These are phyloP conservation scores for Grosmannia penicillata DNA, from an alignment of 2,329 filamentous ascomycete species.

Conservation along the genomic window DNA sequence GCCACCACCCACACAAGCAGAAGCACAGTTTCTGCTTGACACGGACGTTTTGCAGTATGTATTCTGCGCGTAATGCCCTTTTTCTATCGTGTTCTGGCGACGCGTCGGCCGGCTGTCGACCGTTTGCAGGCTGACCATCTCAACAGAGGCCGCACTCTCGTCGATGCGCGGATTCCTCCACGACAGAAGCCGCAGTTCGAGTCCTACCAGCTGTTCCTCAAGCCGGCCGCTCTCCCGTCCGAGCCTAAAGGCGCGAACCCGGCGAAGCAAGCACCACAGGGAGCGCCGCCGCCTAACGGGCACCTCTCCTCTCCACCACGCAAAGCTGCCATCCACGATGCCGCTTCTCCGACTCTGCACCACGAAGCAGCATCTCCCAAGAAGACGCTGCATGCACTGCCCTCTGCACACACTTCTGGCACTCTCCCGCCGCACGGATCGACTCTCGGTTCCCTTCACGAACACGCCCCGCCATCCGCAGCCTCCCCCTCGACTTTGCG, in stretches of 20 bases:
- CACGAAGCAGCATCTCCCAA: too few relatives aligned
- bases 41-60: slow-evolving; percentile 48
- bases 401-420: too few relatives aligned
- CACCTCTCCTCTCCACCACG: too few relatives aligned
- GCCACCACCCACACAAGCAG: slow-evolving; percentile 33
- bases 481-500: too few relatives aligned
- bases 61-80: slow-evolving; percentile 7
- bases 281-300: slow-evolving; percentile 2
- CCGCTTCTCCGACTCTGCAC: too few relatives aligned
- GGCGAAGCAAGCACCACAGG: slow-evolving; percentile 1
- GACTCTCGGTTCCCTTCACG: too few relatives aligned
- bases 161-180: slow-evolving; percentile 36
- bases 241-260: too few relatives aligned
- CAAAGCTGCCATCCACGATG: too few relatives aligned
- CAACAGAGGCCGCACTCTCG: slow-evolving; percentile 30
- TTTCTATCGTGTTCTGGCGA: neutral
- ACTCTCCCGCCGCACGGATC: too few relatives aligned
- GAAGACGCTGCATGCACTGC: too few relatives aligned
- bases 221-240: slow-evolving; percentile 13
- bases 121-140: slow-evolving; percentile 9
- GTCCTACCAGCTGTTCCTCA: slow-evolving; percentile 22
- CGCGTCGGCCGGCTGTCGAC: neutral
- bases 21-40: slow-evolving; percentile 40
- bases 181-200: slow-evolving; percentile 30
- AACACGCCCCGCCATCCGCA: too few relatives aligned